Percentiles rank a stretch among this genome's conserved stretches.
Conservation (phyloP, 495 filamentous ascomycete species). For the Hapsidospora chrysogenum region DNA sequence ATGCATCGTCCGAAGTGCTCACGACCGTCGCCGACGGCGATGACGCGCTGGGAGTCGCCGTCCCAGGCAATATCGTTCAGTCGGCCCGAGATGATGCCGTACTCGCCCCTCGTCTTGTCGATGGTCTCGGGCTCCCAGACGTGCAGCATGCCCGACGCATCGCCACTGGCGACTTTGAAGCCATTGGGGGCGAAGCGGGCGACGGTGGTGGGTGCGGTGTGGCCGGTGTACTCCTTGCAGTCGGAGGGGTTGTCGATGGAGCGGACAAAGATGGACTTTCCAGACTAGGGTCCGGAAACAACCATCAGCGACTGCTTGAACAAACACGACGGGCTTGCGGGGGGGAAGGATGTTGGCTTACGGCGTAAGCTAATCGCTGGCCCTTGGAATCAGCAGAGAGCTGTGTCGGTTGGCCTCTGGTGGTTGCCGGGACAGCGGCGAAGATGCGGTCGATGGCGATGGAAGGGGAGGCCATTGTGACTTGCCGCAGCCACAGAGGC, state of each 20-base stretch:
- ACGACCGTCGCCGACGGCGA: conserved; percentile 88
- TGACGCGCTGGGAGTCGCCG: conserved; percentile 88
- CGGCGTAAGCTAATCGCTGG: conserved; percentile 84
- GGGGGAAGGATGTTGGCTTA: conserved; percentile 24
- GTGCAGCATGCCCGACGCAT: conserved; percentile 63
- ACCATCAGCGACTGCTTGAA: background rate
- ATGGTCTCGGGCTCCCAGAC: conserved; percentile 73
- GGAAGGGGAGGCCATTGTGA: conserved; percentile 18
- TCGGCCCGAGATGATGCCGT: conserved; percentile 81
- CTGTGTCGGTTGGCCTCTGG: conserved; percentile 74
- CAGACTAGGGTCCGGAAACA: conserved; percentile 38
- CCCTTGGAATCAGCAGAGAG: conserved; percentile 83
- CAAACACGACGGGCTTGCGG: background rate
- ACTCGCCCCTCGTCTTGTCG: conserved; percentile 60
- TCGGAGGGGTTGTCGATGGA: conserved; percentile 75
- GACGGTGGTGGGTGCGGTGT: conserved; percentile 76
- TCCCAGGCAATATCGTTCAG: conserved; percentile 97
- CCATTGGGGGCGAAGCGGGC: conserved; percentile 90
- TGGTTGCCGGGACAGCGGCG: conserved; percentile 53
- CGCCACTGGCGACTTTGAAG: conserved; percentile 89
- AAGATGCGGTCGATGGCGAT: conserved; percentile 37
- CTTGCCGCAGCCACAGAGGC: no score
- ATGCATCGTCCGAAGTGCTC: conserved; percentile 90
- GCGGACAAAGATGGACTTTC: conserved; percentile 90
- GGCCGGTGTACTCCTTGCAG: conserved; percentile 75